These are phyloP conservation scores for Spergularia marina DNA, from an alignment of 148 eudicot species.

Conservation along the genomic window DNA sequence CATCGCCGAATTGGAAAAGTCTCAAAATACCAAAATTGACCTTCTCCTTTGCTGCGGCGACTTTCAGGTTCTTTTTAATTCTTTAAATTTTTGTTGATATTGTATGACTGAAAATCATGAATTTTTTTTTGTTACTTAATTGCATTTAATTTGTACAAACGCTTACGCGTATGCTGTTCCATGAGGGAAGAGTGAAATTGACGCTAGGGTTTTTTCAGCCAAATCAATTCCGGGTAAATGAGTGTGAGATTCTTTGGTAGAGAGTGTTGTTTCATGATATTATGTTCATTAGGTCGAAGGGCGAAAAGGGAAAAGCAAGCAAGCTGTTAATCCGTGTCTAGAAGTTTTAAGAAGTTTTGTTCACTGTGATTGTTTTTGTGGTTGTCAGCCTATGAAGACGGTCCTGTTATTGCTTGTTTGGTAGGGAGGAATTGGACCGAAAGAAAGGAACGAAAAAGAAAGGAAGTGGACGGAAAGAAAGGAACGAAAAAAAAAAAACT, in stretches of 20 bases:
- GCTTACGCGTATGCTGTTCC: no score
- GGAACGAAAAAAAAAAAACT: no score
- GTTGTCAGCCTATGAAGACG: neutral
- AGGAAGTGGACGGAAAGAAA: no score
- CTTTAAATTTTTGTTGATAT: neutral
- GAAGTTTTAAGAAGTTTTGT: neutral
- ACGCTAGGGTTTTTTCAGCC: no score
- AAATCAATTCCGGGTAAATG: no score
- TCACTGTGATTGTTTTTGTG: neutral
- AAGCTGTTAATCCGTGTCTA: neutral
- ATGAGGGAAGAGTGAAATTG: no score
- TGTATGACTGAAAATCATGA: neutral
- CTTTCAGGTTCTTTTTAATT: conserved; percentile 60
- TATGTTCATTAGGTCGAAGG: neutral
- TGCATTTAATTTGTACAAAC: no score
- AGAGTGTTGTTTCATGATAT: neutral
- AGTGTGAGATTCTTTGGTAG: no score
- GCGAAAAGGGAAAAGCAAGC: neutral
- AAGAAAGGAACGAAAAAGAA: no score
- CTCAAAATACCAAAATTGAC: conserved; percentile 73
- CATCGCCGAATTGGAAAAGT: conserved; percentile 65
- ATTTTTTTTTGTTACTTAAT: neutral
- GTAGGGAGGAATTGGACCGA: no score
- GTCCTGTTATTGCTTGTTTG: neutral
- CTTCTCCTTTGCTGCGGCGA: conserved; percentile 97